Conservation (phyloP, 345 rosid species). For the Odontarrhena argentea region DNA sequence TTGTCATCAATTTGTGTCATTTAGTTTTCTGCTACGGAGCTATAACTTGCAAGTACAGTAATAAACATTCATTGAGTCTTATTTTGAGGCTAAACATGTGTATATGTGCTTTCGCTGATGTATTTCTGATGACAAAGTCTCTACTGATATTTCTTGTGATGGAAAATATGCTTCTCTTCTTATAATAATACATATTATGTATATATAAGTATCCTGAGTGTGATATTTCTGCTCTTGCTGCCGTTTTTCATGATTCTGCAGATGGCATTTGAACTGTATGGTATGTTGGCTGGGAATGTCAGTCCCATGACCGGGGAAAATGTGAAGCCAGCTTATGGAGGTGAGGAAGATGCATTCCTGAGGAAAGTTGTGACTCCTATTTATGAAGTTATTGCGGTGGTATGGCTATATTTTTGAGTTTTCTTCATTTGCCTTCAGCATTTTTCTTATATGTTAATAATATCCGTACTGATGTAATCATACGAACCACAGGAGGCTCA, state of each 20-base stretch:
- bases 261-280: slow-evolving; percentile 99
- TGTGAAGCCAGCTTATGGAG: slow-evolving; percentile 97
- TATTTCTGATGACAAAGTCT: slow-evolving; percentile 17
- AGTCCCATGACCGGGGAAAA: slow-evolving; percentile 99
- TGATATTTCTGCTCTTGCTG: not conserved
- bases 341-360: slow-evolving; percentile 96
- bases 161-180: slow-evolving; percentile 5
- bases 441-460: slow-evolving; percentile 13
- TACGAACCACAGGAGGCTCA: slow-evolving; percentile 74
- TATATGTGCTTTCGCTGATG: not conserved
- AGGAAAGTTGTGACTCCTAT: slow-evolving; percentile 90
- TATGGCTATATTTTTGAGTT: slow-evolving; percentile 24
- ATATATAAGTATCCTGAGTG: not conserved
- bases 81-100: not conserved
- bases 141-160: not conserved
- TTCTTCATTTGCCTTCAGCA: slow-evolving; percentile 12
- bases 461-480: slow-evolving; percentile 12
- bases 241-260: slow-evolving; percentile 34
- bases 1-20: not conserved
- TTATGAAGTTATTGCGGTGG: slow-evolving; percentile 81
- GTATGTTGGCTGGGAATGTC: slow-evolving; percentile 96
- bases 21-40: slow-evolving; percentile 12
- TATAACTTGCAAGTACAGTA: not conserved
- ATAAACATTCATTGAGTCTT: not conserved
- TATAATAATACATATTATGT: not conserved